Base-by-base conservation (phyloP, 2,329 filamentous ascomycete genomes). In the Curvularia hawaiiensis region DNA sequence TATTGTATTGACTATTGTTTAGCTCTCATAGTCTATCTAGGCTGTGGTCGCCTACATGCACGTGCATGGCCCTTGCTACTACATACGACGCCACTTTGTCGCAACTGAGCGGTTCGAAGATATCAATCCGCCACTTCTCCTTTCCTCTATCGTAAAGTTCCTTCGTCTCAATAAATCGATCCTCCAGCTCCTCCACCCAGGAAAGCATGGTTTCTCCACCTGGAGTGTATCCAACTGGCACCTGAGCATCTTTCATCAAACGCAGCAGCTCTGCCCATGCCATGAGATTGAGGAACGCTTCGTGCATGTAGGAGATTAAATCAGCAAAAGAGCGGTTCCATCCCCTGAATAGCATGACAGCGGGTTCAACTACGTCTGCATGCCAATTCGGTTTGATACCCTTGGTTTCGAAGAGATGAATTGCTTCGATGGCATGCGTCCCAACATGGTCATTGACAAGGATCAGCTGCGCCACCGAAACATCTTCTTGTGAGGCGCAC, bases 381-480 rank as follows among this genome's bases (percentile, higher is more conserved):
- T 45, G 56, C 61, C 61, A 62, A 9, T 62, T 45, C 6, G 56
- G 59, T 20, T 60, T 54, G 8, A 33, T 38, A n/a, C 30, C 48
- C 28, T 49, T 47, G 10, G 20, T 16, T 47, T 53, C 54, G 48
- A 53, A 62, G 3, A 49, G 22, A 26, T 45, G 22, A 8, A 51
- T 53, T 7, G 58, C 9, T 9, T 64, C 54, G n/a, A 62, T 53
- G 1, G 61, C 52, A 16, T 67, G 54, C 4, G 46, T 31, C 5
- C 61, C 51, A 12, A 65, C 30, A 11, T 60, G 56, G n/a, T 62
- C 61, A 7, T 67, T 65, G 12, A 60, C 12, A 3, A 64, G 38
- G 7, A 55, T 53, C 6, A 64, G 50, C 24, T 62, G 52, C 4
- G 58, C 44, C 14, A 52, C 53, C 9, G 58, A 59, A 14, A 59